Percentiles rank a stretch among this genome's conserved stretches.
phyloP scores from a whole-genome alignment of 352 stramenopile species.

The Phytopythium boreale region DNA sequence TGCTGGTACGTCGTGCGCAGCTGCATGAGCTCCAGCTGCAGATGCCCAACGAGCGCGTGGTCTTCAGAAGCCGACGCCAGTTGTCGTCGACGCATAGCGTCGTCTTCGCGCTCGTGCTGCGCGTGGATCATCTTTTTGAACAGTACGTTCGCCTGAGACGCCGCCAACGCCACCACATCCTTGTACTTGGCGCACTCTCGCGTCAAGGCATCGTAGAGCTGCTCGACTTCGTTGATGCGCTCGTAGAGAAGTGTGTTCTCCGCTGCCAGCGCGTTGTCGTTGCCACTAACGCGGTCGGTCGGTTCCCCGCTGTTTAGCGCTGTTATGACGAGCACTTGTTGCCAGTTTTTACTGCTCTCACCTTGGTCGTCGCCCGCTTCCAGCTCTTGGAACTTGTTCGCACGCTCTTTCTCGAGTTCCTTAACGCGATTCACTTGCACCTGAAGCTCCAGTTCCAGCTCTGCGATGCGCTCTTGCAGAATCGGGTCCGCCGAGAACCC shows the following conservation, averaged over 20 bases:
- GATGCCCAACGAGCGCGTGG: slow-evolving; percentile 84
- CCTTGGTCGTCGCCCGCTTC: neutral
- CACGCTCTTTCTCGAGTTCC: slow-evolving; percentile 30
- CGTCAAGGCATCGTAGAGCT: slow-evolving; percentile 64
- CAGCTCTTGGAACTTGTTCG: slow-evolving; percentile 6
- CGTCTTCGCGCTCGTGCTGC: slow-evolving; percentile 57
- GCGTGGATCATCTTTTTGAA: slow-evolving; percentile 44
- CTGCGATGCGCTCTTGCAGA: slow-evolving; percentile 31
- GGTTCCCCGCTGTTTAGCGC: neutral
- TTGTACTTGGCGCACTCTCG: slow-evolving; percentile 65
- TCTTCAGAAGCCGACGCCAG: slow-evolving; percentile 84
- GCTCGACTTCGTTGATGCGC: slow-evolving; percentile 68
- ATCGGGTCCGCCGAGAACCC: neutral
- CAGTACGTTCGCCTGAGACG: slow-evolving; percentile 58
- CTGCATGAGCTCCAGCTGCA: slow-evolving; percentile 90
- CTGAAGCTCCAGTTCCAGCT: slow-evolving; percentile 53
- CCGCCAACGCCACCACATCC: slow-evolving; percentile 56
- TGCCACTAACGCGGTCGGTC: neutral
- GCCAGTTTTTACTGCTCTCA: neutral
- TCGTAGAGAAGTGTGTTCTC: slow-evolving; percentile 64
- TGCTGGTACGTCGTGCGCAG: slow-evolving; percentile 84
- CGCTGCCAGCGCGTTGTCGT: slow-evolving; percentile 31
- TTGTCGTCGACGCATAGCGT: slow-evolving; percentile 20
- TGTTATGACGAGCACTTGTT: neutral
- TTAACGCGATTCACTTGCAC: slow-evolving; percentile 35